phyloP scores from a whole-genome alignment of 306 rosid species.

The Clitoria ternatea region DNA sequence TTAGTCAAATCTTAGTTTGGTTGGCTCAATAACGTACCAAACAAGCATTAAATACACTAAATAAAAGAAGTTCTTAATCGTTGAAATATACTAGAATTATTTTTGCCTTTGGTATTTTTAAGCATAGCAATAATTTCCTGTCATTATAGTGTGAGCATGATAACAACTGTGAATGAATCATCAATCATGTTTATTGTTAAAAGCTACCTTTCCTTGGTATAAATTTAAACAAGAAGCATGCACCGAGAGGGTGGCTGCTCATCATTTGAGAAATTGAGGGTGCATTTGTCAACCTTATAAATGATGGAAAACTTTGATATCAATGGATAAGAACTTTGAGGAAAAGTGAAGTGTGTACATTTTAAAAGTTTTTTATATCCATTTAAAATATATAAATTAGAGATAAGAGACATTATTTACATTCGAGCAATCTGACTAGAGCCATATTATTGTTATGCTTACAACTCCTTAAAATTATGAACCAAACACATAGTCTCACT shows the following conservation, averaged over 20 bases:
- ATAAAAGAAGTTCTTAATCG: slow-evolving; percentile 15
- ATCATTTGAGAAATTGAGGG: neutral
- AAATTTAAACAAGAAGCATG: neutral
- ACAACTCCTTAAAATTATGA: too few relatives aligned
- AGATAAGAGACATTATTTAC: too few relatives aligned
- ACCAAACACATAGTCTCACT: too few relatives aligned
- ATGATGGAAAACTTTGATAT: neutral
- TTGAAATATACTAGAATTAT: slow-evolving; percentile 16
- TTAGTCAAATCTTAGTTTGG: too few relatives aligned
- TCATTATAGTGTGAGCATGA: slow-evolving; percentile 18
- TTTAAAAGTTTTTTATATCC: too few relatives aligned
- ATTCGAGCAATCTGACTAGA: too few relatives aligned
- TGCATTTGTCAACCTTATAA: neutral
- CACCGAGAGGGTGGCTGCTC: neutral
- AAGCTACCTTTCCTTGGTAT: too few relatives aligned
- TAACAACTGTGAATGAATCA: neutral
- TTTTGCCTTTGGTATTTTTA: slow-evolving; percentile 1
- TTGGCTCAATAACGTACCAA: too few relatives aligned
- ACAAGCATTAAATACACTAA: neutral
- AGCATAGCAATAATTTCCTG: neutral
- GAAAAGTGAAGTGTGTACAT: too few relatives aligned
- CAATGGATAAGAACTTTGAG: too few relatives aligned
- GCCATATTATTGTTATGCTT: too few relatives aligned
- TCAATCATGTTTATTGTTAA: neutral
- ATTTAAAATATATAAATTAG: too few relatives aligned